Evolutionary conservation across 176 grass and related monocot species (phyloP), one percentile per base, ranked within the genome.

Genomic region (Musa acuminata): DNA sequence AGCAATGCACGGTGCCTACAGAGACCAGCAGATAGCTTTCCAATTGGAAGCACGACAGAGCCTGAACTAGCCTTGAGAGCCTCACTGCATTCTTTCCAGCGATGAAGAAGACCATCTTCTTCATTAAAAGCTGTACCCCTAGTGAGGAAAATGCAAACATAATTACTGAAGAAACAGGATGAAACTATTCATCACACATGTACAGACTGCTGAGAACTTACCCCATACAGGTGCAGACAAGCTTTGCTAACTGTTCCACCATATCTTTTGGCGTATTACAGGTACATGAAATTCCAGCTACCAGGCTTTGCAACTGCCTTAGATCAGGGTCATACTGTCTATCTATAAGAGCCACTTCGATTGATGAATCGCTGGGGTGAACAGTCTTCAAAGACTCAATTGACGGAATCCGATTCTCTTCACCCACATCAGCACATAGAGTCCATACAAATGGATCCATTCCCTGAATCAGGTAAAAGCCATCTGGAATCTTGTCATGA

Each of bases 381-480:
- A 98, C 84, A 29, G 85, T 75, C 68, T 80, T 87, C 13, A 98
- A 86, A 0, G 84, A 91, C 62, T 91, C 90, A 59, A 93, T 78
- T 13, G 90, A 87, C 8, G 94, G 94, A 66, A 98, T 90, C 23
- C 64, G 83, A 80, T 64, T 91, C 50, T 98, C 90, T 27, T 98
- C 94, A 8, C 85, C 85, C 49, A 84, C 73, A 29, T 92, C 89
- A n/a, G 85, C 92, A 84, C 94, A 98, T 35, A 98, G 73, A 11
- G 86, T 93, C 94, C 94, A 98, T 19, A 93, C 90, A 78, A 91
- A 98, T 49, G 94, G 88, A 71, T 98, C 90, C 87, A 98, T 91
- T 26, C 94, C 94, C 77, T 92, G 88, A 81, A 98, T 98, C 75
- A 91, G 29, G 78, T 98, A 98, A 70, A 98, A 98, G 14, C 88